Percentiles rank a stretch among this genome's conserved stretches.
Conservation (phyloP, 23 red algal genomes). For the Gracilaria vermiculophylla region DNA sequence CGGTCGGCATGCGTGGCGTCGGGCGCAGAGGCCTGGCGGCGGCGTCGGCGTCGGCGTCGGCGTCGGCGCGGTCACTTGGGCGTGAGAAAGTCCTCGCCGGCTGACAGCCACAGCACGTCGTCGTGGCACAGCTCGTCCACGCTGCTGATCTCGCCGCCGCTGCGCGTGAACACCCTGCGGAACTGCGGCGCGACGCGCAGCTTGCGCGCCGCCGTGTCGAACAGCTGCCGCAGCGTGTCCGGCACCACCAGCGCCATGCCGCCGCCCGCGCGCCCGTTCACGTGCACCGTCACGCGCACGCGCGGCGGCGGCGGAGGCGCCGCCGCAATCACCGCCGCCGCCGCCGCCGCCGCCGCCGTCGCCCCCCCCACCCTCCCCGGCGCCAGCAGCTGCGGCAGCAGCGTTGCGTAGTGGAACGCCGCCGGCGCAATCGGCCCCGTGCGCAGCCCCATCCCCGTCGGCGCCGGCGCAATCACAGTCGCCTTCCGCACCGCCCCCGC, state of each 20-base stretch:
- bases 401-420: slow-evolving; percentile 24
- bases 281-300: slow-evolving; percentile 70
- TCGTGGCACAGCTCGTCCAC: slow-evolving; percentile 76
- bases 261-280: slow-evolving; percentile 41
- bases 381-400: slow-evolving; percentile 12
- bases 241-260: slow-evolving; percentile 68
- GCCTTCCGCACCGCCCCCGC: background rate
- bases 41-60: no score
- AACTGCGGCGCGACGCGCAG: slow-evolving; percentile 16
- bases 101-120: slow-evolving; percentile 86
- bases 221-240: slow-evolving; percentile 37
- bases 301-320: slow-evolving; percentile 16
- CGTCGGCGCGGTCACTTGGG: no score
- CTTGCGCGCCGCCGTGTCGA: slow-evolving; percentile 22
- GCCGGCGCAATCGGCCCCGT: background rate
- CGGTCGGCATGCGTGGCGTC: no score
- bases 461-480: slow-evolving; percentile 4
- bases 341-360: background rate
- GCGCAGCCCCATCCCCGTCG: background rate
- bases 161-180: slow-evolving; percentile 64
- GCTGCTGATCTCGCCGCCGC: slow-evolving; percentile 69
- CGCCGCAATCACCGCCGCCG: slow-evolving; percentile 34
- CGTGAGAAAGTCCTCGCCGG: slow-evolving; percentile 79
- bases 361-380: no score
- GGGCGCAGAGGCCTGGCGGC: no score